Percentiles rank a stretch among this genome's conserved stretches.
These are phyloP conservation scores for Mortierella sp. DNA, from an alignment of 371 early-diverging fungal genomes.

Conservation along the genomic window DNA sequence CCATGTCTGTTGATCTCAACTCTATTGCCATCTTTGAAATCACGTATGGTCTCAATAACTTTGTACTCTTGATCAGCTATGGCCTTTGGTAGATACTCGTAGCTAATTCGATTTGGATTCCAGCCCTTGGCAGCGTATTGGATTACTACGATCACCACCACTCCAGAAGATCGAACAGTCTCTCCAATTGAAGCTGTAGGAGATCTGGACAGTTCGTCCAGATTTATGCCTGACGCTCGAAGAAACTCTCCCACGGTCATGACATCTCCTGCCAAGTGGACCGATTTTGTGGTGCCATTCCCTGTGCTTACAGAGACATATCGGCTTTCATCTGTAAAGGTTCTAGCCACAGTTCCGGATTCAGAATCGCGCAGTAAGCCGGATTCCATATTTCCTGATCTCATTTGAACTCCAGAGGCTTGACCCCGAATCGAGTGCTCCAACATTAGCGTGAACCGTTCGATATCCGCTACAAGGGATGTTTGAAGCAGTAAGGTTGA, in stretches of 20 bases:
- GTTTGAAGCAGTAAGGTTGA: slow-evolving; percentile 17
- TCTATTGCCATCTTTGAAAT: slow-evolving; percentile 57
- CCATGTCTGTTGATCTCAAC: slow-evolving; percentile 65
- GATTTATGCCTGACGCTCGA: slow-evolving; percentile 47
- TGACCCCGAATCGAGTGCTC: slow-evolving; percentile 67
- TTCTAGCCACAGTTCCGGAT: slow-evolving; percentile 31
- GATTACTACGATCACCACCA: slow-evolving; percentile 63
- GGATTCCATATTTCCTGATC: slow-evolving; percentile 57
- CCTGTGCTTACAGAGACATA: slow-evolving; percentile 10
- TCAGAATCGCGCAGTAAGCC: slow-evolving; percentile 32
- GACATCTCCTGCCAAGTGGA: slow-evolving; percentile 59
- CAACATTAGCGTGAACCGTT: slow-evolving; percentile 59
- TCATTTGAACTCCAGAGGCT: slow-evolving; percentile 49
- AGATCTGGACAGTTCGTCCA: slow-evolving; percentile 33
- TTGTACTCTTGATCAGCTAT: slow-evolving; percentile 66
- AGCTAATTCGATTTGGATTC: slow-evolving; percentile 48
- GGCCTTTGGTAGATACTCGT: slow-evolving; percentile 59
- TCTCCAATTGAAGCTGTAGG: slow-evolving; percentile 50
- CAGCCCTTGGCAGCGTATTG: slow-evolving; percentile 58
- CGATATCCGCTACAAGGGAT: slow-evolving; percentile 53
- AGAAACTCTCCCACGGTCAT: slow-evolving; percentile 56
- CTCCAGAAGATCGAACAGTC: slow-evolving; percentile 59
- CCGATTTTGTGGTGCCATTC: not conserved
- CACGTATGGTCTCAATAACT: slow-evolving; percentile 57
- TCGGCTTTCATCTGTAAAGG: slow-evolving; percentile 27